Conservation (phyloP, 257 asterid genomes). For the Scutellaria barbata region DNA sequence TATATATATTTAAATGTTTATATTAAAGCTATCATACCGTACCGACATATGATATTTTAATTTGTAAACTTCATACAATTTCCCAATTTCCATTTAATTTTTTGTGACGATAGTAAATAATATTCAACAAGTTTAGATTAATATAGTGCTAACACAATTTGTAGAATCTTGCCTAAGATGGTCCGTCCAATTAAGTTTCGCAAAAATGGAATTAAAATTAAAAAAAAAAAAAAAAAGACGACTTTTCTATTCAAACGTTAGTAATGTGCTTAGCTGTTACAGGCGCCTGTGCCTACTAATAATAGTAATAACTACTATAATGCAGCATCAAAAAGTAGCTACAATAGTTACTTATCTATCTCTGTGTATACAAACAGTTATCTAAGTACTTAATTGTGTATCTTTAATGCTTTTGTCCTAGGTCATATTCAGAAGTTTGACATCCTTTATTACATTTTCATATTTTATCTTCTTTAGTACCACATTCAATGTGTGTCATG, state of each 20-base stretch:
- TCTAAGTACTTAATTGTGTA: not conserved
- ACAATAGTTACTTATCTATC: not conserved
- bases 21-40: too few species aligned
- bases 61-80: too few species aligned
- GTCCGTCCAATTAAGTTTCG: not conserved
- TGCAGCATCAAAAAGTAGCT: slow-evolving; percentile 21
- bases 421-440: not conserved
- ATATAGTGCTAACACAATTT: not conserved
- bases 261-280: slow-evolving; percentile 1
- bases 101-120: not conserved
- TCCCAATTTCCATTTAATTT: not conserved
- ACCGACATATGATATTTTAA: too few species aligned
- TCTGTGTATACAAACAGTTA: not conserved
- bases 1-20: too few species aligned
- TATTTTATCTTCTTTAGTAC: too few species aligned
- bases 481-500: too few species aligned
- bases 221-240: not conserved
- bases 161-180: not conserved
- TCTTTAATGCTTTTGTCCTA: not conserved
- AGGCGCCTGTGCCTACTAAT: not conserved
- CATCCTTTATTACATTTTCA: too few species aligned
- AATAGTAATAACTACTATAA: slow-evolving; percentile 18
- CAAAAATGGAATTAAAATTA: not conserved
- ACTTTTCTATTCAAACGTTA: too few species aligned
- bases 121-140: not conserved